Percentiles rank a stretch among this genome's conserved stretches.
phyloP scores from a whole-genome alignment of 805 yeast species.

The Candida michaelii region DNA sequence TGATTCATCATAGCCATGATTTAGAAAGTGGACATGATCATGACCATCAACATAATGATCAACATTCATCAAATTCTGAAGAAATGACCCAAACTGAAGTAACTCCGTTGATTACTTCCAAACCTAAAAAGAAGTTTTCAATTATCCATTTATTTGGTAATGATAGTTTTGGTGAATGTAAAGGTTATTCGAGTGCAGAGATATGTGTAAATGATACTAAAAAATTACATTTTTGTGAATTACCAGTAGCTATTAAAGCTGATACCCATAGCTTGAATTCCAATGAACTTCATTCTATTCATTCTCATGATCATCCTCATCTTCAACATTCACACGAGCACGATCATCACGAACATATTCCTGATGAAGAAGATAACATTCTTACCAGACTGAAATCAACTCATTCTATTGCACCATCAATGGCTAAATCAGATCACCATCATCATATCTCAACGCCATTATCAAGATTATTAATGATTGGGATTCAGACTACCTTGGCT shows the following conservation, averaged over 20 bases:
- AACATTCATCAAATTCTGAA: neutral
- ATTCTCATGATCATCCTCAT: conserved; percentile 2
- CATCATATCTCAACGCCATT: conserved; percentile 78
- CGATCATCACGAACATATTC: too few relatives aligned
- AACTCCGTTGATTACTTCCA: conserved; percentile 4
- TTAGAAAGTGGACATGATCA: conserved; percentile 15
- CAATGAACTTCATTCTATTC: conserved; percentile 11
- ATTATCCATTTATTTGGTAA: conserved; percentile 10
- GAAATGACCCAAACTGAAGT: neutral
- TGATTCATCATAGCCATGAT: conserved; percentile 83
- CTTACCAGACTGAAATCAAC: conserved; percentile 18
- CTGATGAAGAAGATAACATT: conserved; percentile 15
- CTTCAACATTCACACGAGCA: conserved; percentile 4
- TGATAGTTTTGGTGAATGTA: conserved; percentile 42
- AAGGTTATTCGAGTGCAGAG: conserved; percentile 48
- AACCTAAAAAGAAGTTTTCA: conserved; percentile 8
- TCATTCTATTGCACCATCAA: conserved; percentile 8
- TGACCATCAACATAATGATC: neutral
- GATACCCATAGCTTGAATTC: conserved; percentile 7
- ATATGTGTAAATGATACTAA: conserved; percentile 20
- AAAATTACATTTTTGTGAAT: conserved; percentile 37
- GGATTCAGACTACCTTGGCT: conserved; percentile 86
- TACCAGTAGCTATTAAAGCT: conserved; percentile 22
- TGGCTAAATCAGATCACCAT: conserved; percentile 52
- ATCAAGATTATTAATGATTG: conserved; percentile 79